phyloP scores from a whole-genome alignment of 768 basidiomycete genomes.

The Mycena haematopus region DNA sequence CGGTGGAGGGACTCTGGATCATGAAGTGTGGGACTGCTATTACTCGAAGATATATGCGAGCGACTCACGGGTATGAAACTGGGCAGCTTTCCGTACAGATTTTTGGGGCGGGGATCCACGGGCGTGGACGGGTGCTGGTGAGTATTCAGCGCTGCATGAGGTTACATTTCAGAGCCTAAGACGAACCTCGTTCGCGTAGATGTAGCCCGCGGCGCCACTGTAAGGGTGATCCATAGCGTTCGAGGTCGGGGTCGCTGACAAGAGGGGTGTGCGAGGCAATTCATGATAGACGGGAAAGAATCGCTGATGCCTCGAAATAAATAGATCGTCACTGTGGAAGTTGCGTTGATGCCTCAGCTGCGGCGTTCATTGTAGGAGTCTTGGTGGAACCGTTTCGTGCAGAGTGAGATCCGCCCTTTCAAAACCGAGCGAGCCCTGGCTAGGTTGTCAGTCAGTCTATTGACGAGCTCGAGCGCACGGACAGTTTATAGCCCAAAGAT shows the following conservation, averaged over 20 bases:
- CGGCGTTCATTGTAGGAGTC: slow-evolving; percentile 1
- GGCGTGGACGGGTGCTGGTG: slow-evolving; percentile 3
- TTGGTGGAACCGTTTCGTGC: background rate
- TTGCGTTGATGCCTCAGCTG: background rate
- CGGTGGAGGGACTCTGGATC: slow-evolving; percentile 4
- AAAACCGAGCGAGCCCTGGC: background rate
- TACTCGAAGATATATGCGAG: background rate
- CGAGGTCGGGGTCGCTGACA: background rate
- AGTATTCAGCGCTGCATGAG: background rate
- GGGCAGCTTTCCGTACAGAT: slow-evolving; percentile 8
- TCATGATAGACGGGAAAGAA: slow-evolving; percentile 4
- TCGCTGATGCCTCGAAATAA: slow-evolving; percentile 2
- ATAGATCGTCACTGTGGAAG: slow-evolving; percentile 3
- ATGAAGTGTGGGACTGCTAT: background rate
- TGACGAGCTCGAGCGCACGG: no score
- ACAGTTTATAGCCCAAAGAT: no score
- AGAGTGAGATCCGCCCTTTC: background rate
- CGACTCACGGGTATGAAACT: slow-evolving; percentile 7
- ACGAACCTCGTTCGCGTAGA: slow-evolving; percentile 19
- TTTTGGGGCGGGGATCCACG: background rate
- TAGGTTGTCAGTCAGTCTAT: background rate
- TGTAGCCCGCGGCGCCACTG: slow-evolving; percentile 16
- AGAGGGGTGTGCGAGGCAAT: slow-evolving; percentile 7
- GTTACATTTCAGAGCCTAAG: background rate
- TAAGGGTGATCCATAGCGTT: slow-evolving; percentile 16